These are phyloP conservation scores for Podospora pseudoanserina DNA, from an alignment of 495 filamentous ascomycete genomes.

Conservation along the genomic window DNA sequence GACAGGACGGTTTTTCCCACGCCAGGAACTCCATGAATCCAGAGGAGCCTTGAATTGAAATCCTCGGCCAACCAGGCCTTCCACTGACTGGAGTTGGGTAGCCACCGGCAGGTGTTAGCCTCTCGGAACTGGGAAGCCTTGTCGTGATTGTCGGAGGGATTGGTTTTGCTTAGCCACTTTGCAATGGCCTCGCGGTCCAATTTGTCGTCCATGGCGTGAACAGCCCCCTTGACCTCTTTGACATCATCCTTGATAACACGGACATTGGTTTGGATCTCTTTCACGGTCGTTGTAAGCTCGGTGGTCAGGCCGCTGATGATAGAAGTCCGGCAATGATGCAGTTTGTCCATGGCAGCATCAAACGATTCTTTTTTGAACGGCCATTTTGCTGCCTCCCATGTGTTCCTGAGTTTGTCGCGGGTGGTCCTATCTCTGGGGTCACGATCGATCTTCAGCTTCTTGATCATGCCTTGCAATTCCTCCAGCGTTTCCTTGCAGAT, in stretches of 20 bases:
- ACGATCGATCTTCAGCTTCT: neutral
- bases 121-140: conserved; percentile 11
- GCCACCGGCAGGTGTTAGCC: conserved; percentile 25
- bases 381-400: neutral
- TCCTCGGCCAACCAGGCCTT: conserved; percentile 18
- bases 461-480: neutral
- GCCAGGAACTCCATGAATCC: conserved; percentile 41
- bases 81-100: conserved; percentile 21
- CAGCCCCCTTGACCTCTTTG: conserved; percentile 1
- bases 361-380: neutral
- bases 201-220: neutral
- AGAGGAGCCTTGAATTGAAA: conserved; percentile 21
- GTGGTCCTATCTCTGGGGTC: neutral
- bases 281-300: conserved; percentile 9
- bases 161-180: conserved; percentile 14
- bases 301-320: conserved; percentile 13
- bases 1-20: conserved; percentile 40
- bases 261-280: conserved; percentile 7
- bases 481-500: neutral
- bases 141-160: conserved; percentile 21
- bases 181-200: neutral
- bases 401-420: neutral
- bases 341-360: neutral
- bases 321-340: conserved; percentile 22
- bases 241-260: conserved; percentile 6